Evolutionary conservation across 2,329 filamentous ascomycete species (phyloP), one percentile per base, ranked within the genome.

Genomic region (Ciborinia camelliae): DNA sequence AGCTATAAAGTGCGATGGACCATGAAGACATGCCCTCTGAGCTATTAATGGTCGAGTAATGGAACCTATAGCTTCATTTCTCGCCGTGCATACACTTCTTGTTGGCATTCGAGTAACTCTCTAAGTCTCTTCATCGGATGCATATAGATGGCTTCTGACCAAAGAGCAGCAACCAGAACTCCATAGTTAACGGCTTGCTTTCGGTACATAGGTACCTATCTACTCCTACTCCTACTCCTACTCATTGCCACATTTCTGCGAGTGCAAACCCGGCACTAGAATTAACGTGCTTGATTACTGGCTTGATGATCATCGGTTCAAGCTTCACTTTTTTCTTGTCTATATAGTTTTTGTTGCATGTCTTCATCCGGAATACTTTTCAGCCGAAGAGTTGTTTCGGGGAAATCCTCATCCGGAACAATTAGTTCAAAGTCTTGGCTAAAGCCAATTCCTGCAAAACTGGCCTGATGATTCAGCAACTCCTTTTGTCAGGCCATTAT

Each of bases 331-430:
- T 39, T 50, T 26, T n/a, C 28, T 64, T 30, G 23, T 20, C 14
- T 2, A 12, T 30, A 50, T 47, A 39, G 4, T 23, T 52, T 59
- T 64, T 59, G 53, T 59, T 64, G 62, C 53, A 64, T 43, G 26
- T 64, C 62, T 64, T 59, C 45, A 28, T 60, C 61, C 53, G 62
- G 62, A 59, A 64, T 20, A 64, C 53, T 59, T 43, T 64, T 64
- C 53, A 59, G 43, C 62, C 62, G 62, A 51, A 51, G 47, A n/a
- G 20, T 39, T 20, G 20, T 43, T 51, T 43, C 62, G 62, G 62
- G 35, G 26, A 26, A 64, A 64, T 58, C 43, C 23, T 64, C 62
- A 64, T 43, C 62, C 45, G 53, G 53, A 59, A n/a, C 53, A 26
- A 59, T 57, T 47, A n/a, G 20, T 47, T 35, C 30, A 35, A 63